Percentiles rank a stretch among this genome's conserved stretches.
These are phyloP conservation scores for peach (Prunus persica) DNA, from an alignment of 306 rosid genomes.

Conservation along the genomic window DNA sequence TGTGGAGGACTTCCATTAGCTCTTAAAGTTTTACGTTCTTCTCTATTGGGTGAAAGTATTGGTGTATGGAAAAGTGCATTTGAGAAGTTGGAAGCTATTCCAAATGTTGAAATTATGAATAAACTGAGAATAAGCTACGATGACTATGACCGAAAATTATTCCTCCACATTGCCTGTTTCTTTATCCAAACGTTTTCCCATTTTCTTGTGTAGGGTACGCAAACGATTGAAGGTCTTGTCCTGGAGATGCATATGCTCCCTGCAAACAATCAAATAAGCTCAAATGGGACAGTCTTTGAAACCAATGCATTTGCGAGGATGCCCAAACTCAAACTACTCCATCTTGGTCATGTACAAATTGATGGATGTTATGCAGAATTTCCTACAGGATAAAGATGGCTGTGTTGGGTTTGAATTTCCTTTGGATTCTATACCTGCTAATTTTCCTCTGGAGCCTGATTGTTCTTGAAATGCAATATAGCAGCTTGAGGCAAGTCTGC, in stretches of 20 bases:
- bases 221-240: not conserved
- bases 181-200: not conserved
- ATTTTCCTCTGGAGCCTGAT: conserved; percentile 1
- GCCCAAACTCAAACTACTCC: not conserved
- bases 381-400: not conserved
- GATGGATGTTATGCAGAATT: not conserved
- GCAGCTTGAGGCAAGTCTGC: not conserved
- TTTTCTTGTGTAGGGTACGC: not conserved
- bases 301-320: not conserved
- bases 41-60: not conserved
- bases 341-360: not conserved
- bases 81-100: not conserved
- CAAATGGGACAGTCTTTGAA: not conserved
- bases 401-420: conserved; percentile 10
- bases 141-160: not conserved
- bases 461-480: conserved; percentile 15
- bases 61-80: not conserved
- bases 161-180: conserved; percentile 8
- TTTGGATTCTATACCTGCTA: conserved; percentile 6
- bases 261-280: not conserved
- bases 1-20: not conserved
- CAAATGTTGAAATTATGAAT: not conserved
- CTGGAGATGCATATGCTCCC: not conserved
- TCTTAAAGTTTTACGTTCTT: not conserved
- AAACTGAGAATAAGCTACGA: not conserved